Base-by-base conservation (phyloP, 2,329 filamentous ascomycete genomes). In the Colletotrichum acutatum region DNA sequence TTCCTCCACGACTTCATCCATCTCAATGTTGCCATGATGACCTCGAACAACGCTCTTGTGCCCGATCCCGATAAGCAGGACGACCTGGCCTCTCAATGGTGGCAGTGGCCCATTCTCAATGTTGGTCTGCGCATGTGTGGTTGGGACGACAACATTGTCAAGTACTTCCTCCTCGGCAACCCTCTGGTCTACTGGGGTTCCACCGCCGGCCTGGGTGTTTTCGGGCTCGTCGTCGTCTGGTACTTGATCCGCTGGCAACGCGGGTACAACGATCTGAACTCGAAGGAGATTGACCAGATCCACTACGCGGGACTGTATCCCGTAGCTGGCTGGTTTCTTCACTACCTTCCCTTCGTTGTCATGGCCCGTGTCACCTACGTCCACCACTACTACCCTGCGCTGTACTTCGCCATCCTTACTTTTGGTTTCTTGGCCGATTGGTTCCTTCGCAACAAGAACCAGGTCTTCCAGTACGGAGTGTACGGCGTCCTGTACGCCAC, bases 281-380 rank as follows among this genome's bases (percentile, higher is more conserved):
- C 90, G 78, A 83, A 86, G 14, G 95, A 98, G 63, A 92, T 99
- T 77, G 95, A 98, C 82, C 95, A 97, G 77, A 96, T 99, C 80
- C 95, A 98, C 83, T 98, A 98, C 83, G 89, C 95, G 12, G 97
- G 94, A 61, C 81, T 99, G 71, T 99, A 99, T 83, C 96, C 97
- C 9, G 87, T 96, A 69, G 89, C 97, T 68, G 97, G 97, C 75
- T 99, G 97, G 97, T 92, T 98, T 84, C 89, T 99, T 61, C 97
- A 99, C 85, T 99, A 98, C 82, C 85, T 98, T 75, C 97, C 97
- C 0, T 99, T 98, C 84, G 90, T 98, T 79, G 91, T 97, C 80
- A 99, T 99, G 97, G 97, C 95, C 12, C 94, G 97, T 88, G 97
- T 99, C 74, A 99, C 97, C 19, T 99, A 99, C 80, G 97, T 99